Percentiles rank a stretch among this genome's conserved stretches.
Conservation (phyloP, 1,284 basidiomycete species). For the Entoloma clypeatum region DNA sequence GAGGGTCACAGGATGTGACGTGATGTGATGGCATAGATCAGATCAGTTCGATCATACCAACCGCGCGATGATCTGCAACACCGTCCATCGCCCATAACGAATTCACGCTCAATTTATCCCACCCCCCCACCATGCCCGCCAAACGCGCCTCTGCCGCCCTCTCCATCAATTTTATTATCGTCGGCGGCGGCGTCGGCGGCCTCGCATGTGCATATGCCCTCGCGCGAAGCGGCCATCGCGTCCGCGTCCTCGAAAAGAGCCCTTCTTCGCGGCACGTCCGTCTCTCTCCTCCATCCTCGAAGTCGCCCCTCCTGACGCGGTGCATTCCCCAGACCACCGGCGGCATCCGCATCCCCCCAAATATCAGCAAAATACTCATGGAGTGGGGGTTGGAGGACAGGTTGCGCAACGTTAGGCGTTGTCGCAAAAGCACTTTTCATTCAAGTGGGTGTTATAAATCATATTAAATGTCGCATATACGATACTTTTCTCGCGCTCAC, state of each 20-base stretch:
- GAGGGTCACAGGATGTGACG: slow-evolving; percentile 17
- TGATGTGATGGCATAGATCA: too few relatives aligned
- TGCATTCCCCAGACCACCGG: slow-evolving; percentile 24
- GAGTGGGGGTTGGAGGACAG: slow-evolving; percentile 48
- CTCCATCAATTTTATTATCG: slow-evolving; percentile 55
- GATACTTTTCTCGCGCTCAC: background rate
- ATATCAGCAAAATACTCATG: slow-evolving; percentile 51
- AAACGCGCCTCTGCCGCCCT: too few relatives aligned
- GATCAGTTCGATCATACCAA: too few relatives aligned
- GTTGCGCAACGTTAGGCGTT: slow-evolving; percentile 32
- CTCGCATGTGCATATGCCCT: slow-evolving; percentile 54
- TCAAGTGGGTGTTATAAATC: slow-evolving; percentile 30
- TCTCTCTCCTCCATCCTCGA: slow-evolving; percentile 12
- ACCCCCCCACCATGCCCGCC: too few relatives aligned
- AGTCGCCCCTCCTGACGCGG: slow-evolving; percentile 4
- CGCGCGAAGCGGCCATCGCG: slow-evolving; percentile 51
- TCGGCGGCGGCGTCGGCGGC: slow-evolving; percentile 59
- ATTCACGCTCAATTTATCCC: too few relatives aligned
- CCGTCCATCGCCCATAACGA: too few relatives aligned
- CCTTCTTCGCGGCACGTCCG: slow-evolving; percentile 24
- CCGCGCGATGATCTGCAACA: too few relatives aligned
- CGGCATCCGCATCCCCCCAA: slow-evolving; percentile 53
- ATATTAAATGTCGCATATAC: background rate
- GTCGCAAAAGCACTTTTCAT: slow-evolving; percentile 37
- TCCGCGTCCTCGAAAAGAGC: slow-evolving; percentile 48